Evolutionary conservation across 768 basidiomycete genomes (phyloP).

Genomic region (Pulveroboletus sp.): DNA sequence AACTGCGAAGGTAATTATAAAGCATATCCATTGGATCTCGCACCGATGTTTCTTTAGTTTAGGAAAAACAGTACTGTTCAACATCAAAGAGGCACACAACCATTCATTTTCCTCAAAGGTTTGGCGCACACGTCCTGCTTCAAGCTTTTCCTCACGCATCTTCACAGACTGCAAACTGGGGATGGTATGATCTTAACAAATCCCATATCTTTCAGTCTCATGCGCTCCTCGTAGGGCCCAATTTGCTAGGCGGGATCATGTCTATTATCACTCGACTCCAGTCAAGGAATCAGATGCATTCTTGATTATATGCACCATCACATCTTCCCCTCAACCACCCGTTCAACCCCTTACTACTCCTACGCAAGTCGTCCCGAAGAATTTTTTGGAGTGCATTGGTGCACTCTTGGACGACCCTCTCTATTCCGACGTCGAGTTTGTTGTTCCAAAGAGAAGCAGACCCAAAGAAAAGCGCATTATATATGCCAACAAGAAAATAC

Average conservation of each 20-base stretch:
- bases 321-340: slow-evolving; percentile 58
- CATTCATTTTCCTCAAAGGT: slow-evolving; percentile 77
- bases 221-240: slow-evolving; percentile 52
- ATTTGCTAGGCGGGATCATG: slow-evolving; percentile 71
- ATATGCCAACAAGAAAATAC: slow-evolving; percentile 65
- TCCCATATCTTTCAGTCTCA: slow-evolving; percentile 1
- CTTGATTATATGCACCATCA: slow-evolving; percentile 75
- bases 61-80: slow-evolving; percentile 54
- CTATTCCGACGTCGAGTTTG: slow-evolving; percentile 83
- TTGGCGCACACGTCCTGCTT: slow-evolving; percentile 13
- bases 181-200: slow-evolving; percentile 52
- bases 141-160: slow-evolving; percentile 9
- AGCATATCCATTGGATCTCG: background rate
- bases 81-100: slow-evolving; percentile 76
- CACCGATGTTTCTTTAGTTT: slow-evolving; percentile 17
- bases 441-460: slow-evolving; percentile 52
- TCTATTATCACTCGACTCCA: slow-evolving; percentile 55
- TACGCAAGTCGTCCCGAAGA: slow-evolving; percentile 59
- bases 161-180: slow-evolving; percentile 78
- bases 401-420: slow-evolving; percentile 73
- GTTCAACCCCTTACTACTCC: slow-evolving; percentile 41
- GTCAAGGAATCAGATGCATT: slow-evolving; percentile 65
- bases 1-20: slow-evolving; percentile 61
- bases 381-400: slow-evolving; percentile 70
- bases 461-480: slow-evolving; percentile 44